A percentile compares a stretch with the other conserved stretches of the same genome.
phyloP scores from a whole-genome alignment of 192 early-diverging fungal genomes.

The Funneliformis mosseae region DNA sequence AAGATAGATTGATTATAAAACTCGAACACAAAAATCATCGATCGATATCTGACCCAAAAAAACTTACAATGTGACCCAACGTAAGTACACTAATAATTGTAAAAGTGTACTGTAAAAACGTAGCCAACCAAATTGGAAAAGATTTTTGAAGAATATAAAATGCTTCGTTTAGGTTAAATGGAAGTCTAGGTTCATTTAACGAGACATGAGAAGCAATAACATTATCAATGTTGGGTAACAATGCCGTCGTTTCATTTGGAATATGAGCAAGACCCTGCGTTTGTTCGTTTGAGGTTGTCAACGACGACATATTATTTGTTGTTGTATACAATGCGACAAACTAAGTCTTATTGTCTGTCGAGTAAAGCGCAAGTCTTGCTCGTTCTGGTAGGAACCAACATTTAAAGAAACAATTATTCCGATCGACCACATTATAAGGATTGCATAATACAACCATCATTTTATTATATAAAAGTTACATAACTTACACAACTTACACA shows the following conservation, averaged over 20 bases:
- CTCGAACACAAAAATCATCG: not conserved
- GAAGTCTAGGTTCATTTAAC: too few species aligned
- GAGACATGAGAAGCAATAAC: not conserved
- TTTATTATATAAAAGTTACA: not conserved
- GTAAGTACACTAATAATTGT: constrained; percentile 65
- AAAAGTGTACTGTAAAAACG: constrained; percentile 68
- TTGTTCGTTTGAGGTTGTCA: not conserved
- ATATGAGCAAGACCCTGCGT: not conserved
- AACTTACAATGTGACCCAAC: constrained; percentile 61
- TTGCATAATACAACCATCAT: not conserved
- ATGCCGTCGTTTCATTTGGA: not conserved
- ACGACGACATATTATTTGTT: not conserved
- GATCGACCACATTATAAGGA: not conserved
- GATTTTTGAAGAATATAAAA: constrained; percentile 40
- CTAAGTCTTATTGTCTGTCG: not conserved
- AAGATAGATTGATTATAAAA: not conserved
- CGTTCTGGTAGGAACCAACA: not conserved
- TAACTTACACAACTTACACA: not conserved
- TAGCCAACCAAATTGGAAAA: constrained; percentile 60
- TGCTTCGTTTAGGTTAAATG: constrained; percentile 2
- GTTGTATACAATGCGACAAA: not conserved
- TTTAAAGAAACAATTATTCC: not conserved
- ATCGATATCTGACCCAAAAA: too few species aligned
- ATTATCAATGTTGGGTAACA: not conserved
- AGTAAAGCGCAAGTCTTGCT: not conserved